Base-by-base conservation (phyloP, 2,329 filamentous ascomycete genomes). In the Fusarium sarcochroum region DNA sequence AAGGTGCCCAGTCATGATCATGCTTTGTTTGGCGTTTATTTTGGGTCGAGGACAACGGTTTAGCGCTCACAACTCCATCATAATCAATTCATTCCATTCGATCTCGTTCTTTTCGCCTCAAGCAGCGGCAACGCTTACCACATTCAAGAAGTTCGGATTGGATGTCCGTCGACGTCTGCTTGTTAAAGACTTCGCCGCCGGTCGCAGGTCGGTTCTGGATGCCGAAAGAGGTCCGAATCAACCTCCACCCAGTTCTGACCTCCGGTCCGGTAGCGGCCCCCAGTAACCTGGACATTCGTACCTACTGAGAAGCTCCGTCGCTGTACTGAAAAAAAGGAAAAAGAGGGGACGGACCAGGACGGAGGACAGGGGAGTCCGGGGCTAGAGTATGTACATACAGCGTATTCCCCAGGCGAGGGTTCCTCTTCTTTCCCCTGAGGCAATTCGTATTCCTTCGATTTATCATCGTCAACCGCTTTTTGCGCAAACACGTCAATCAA, bases 181-280 rank as follows among this genome's bases (percentile, higher is more conserved):
- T 52, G 25, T 37, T 34, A 35, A n/a, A 27, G 32, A 15, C 15
- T 17, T 30, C 18, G 18, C 32, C 32, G 40, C 61, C 11, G 40
- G 37, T 45, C 10, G 27, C 27, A 11, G 15, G 38, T 69, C 71
- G 71, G 71, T 66, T 53, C 37, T 51, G 53, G 38, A 70, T 72
- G 51, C 71, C 71, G 71, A 73, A 49, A 62, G 44, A 57, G 41
- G 53, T 42, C 68, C 70, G 70, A 72, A 47, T 41, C 30, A 45
- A 44, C 55, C 25, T 52, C 58, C 49, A 63, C 35, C 42, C 47
- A 58, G 37, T 53, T 60, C 14, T 25, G 44, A 34, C 50, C 45
- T 50, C 25, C 7, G 20, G 48, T 52, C 66, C 62, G 66, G 63
- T 68, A 69, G 49, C 66, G 62, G 66, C 53, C 18, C 17, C 46